Base-by-base conservation (phyloP, 192 early-diverging fungal genomes). In the Jimgerdemannia lactiflua region DNA sequence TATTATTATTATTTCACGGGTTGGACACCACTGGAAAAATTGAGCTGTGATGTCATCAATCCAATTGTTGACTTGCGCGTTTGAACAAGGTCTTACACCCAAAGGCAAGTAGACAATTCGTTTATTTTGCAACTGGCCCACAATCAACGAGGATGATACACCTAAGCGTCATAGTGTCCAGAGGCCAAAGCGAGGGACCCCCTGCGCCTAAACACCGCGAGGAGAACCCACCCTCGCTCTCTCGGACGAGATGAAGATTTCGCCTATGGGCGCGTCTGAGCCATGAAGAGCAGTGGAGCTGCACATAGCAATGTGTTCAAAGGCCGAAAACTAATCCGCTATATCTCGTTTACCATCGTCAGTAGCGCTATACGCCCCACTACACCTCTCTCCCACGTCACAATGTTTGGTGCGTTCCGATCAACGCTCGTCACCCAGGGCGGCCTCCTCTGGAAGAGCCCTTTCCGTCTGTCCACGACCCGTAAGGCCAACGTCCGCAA, bases 401-500 rank as follows among this genome's bases (percentile, higher is more conserved):
- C 11, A 68, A 88, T 88, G 88, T 85, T 90, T 86, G 88, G 88
- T 64, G 84, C 88, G 69, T 90, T 90, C 81, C 78, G 83, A 74
- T 72, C 85, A 63, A 83, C 87, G 9, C 71, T 78, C 73, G 77
- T 87, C 64, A 83, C 86, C 66, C 83, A 87, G 67, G 79, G 86
- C 67, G 88, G 88, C 75, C 80, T 85, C 75, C 78, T 88, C 4
- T 88, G 87, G 75, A 76, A 79, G 54, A 82, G 77, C 80, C 88
- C 79, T 75, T 92, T 83, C 82, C 89, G 87, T 76, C 89, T 72
- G 79, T 95, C 85, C 90, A 87, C 85, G 79, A 95, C 94, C 14
- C 89, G 93, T 71, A 95, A 95, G 73, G 93, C 91, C 70, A 95
- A 95, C 79, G 91, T 94, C 42, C 91, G 94, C 76, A 94, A 95